Conservation (phyloP, 2,329 filamentous ascomycete genomes). For the Ophiocordyceps sinensis region DNA sequence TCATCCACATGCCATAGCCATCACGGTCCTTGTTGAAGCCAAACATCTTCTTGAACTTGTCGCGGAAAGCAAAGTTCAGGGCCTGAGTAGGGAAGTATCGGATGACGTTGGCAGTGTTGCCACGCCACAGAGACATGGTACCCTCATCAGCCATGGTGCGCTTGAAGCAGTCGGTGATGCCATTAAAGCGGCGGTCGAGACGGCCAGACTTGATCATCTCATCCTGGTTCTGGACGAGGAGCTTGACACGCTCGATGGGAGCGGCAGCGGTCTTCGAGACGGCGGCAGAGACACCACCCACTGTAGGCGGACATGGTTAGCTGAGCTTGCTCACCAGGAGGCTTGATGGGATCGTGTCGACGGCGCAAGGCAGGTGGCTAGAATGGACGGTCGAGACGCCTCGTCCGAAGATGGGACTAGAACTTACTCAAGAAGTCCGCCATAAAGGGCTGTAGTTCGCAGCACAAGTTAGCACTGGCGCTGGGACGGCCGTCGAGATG, state of each 20-base stretch:
- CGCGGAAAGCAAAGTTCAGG: constrained; percentile 99
- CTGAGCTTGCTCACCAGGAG: constrained; percentile 1
- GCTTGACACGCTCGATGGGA: constrained; percentile 99
- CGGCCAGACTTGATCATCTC: constrained; percentile 99
- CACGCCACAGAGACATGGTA: constrained; percentile 92
- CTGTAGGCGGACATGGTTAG: constrained; percentile 29
- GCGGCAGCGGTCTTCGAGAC: constrained; percentile 99
- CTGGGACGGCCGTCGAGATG: neutral
- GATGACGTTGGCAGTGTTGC: constrained; percentile 99
- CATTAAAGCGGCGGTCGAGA: constrained; percentile 93
- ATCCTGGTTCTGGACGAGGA: constrained; percentile 99
- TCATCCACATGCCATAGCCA: constrained; percentile 98
- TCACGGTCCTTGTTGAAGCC: constrained; percentile 99
- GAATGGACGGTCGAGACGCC: neutral
- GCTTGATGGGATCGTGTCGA: too few species aligned
- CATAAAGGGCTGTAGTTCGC: constrained; percentile 62
- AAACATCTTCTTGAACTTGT: constrained; percentile 99
- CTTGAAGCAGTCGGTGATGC: constrained; percentile 90
- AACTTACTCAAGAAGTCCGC: constrained; percentile 98
- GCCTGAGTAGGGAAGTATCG: constrained; percentile 99
- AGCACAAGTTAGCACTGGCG: constrained; percentile 19
- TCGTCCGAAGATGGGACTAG: neutral
- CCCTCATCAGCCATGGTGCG: constrained; percentile 85
- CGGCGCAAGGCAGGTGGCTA: neutral
- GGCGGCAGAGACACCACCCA: constrained; percentile 99